Base-by-base conservation (phyloP, 2,329 filamentous ascomycete genomes). In the Orbilia quercus region DNA sequence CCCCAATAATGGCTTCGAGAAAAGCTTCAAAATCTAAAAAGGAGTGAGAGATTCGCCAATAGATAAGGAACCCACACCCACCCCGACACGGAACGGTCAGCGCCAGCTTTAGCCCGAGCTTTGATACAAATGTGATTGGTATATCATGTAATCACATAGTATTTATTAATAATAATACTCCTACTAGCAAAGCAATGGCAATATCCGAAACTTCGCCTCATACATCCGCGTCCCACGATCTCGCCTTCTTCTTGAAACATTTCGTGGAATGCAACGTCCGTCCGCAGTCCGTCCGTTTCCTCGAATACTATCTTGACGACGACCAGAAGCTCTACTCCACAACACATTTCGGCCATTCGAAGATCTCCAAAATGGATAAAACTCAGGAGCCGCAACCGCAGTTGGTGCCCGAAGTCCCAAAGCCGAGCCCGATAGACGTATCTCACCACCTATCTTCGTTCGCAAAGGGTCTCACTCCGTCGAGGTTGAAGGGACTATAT, bases 401-500 rank as follows among this genome's bases (percentile, higher is more conserved):
- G n/a, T n/a, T n/a, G 12, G 34, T 28, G 44, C 57, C 58, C 12
- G 31, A 25, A 7, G 25, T 23, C 2, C 59, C 53, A 9, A 72
- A 54, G 34, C 59, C 67, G 54, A 79, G 80, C 66, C 91, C 93
- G 4, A 82, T 88, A 76, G 90, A 96, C 80, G 84, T 96, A 73
- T 90, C 88, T 76, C 91, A 96, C 79, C 89, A 93, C 79, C 89
- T 89, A 77, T 93, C 91, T 0, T 83, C 87, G 66, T 84, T 87
- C 47, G 90, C 91, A 51, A 88, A 85, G 78, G 85, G 86, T 50
- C 85, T 91, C 7, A 77, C 83, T 5, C 83, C 86, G 5, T 95
- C 88, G 78, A 83, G 83, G 45, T 85, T 96, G 80, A 96, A 96
- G 83, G 79, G 85, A 38, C 91, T 93, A 80, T 96, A 96, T 84